These are phyloP conservation scores for Houttuynia cordata DNA, from an alignment of 164 flowering plant species.

Conservation along the genomic window DNA sequence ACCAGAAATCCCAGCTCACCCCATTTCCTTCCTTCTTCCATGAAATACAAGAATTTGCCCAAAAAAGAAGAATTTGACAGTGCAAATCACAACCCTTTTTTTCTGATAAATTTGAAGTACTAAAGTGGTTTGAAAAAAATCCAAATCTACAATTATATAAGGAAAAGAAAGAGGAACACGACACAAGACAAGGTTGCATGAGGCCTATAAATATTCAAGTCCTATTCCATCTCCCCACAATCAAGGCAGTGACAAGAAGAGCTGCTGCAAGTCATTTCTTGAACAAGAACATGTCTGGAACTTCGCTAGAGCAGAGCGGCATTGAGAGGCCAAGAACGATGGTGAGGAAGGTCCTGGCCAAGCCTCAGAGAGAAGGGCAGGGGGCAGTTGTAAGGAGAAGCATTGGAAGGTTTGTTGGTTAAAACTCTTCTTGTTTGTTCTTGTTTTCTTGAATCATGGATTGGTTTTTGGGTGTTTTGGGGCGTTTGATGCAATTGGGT, in stretches of 20 bases:
- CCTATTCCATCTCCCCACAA: conserved; percentile 3
- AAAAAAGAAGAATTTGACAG: no score
- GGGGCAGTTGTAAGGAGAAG: conserved; percentile 64
- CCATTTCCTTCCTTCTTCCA: background rate
- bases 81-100: no score
- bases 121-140: background rate
- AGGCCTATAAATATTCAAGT: conserved; percentile 7
- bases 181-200: background rate
- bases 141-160: background rate
- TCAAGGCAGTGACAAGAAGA: background rate
- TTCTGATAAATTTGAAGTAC: no score
- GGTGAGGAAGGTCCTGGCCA: conserved; percentile 39
- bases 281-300: conserved; percentile 24
- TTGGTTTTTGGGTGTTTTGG: conserved; percentile 3
- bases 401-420: conserved; percentile 44
- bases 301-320: conserved; percentile 12
- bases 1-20: background rate
- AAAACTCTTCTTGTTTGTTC: background rate
- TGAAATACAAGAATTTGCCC: no score
- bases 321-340: conserved; percentile 35
- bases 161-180: background rate
- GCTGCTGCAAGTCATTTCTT: background rate
- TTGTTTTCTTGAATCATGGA: background rate
- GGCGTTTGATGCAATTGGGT: background rate
- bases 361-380: conserved; percentile 51